Base-by-base conservation (phyloP, 2,329 filamentous ascomycete genomes). In the Didymella pomorum region DNA sequence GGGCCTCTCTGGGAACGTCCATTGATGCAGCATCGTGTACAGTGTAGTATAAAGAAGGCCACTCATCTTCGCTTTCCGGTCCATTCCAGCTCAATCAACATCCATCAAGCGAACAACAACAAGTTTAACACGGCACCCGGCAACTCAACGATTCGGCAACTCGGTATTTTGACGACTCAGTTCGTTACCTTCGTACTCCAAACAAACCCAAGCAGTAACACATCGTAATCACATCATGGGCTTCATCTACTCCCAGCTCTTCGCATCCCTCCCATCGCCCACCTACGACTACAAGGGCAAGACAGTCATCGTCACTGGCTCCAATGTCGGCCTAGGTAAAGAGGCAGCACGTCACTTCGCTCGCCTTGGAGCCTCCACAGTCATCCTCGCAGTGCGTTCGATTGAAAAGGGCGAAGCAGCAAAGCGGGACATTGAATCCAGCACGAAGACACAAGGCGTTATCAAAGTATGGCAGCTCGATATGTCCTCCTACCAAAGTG, bases 261-360 rank as follows among this genome's bases (percentile, higher is more conserved):
- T 79, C 54, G 59, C 76, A 28, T 76, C 66, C 6, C 77, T 65
- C 3, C 46, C 54, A 11, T 52, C 58, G 11, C 66, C 64, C 18
- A 57, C 45, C 2, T 52, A 45, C 16, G 43, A 60, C 54, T 67
- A 59, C 52, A 58, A 29, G 3, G 66, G 62, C n/a, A 73, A 80
- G 53, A 79, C 78, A 0, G 67, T 79, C 47, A 75, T 83, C 16
- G 72, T 82, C 9, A 83, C 73, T 3, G 75, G 75, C 26, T 54
- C 63, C 16, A 78, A 76, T 60, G 58, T 58, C 4, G 75, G 75
- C 14, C 57, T 78, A 0, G 75, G 76, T 35, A 66, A 70, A 23
- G 68, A 72, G 62, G 69, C 73, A 23, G 66, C 67, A 8, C 44
- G 68, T 9, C 69, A 75, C 46, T 70, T 73, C 46, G 66, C 68